Evolutionary conservation across 768 basidiomycete species (phyloP).

Genomic region (Trametes meyenii): DNA sequence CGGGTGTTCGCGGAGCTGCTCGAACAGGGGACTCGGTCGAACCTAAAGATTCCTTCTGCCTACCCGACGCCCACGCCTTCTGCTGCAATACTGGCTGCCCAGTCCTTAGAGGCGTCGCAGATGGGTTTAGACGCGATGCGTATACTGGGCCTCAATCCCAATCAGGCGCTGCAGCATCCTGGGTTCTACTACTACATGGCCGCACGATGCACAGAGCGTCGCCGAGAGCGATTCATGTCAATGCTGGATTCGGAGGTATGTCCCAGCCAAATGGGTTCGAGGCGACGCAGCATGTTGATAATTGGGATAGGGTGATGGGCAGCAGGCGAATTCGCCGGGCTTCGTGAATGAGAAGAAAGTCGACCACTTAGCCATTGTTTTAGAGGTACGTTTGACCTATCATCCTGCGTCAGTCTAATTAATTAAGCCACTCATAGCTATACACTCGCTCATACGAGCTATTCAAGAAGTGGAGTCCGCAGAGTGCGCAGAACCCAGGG

Average conservation of each 20-base stretch:
- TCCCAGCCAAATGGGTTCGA: neutral
- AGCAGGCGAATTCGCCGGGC: slow-evolving; percentile 55
- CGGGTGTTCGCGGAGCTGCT: slow-evolving; percentile 90
- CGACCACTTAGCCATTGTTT: slow-evolving; percentile 78
- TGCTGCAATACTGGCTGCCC: slow-evolving; percentile 31
- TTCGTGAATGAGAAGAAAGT: slow-evolving; percentile 91
- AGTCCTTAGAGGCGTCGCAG: slow-evolving; percentile 33
- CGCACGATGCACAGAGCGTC: slow-evolving; percentile 79
- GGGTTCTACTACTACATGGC: slow-evolving; percentile 93
- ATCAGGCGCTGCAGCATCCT: slow-evolving; percentile 83
- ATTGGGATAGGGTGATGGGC: neutral
- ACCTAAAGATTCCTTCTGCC: slow-evolving; percentile 63
- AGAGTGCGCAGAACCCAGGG: slow-evolving; percentile 56
- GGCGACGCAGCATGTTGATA: neutral
- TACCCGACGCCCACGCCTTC: slow-evolving; percentile 42
- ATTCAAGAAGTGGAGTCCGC: slow-evolving; percentile 75
- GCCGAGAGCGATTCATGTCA: slow-evolving; percentile 67
- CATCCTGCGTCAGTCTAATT: neutral
- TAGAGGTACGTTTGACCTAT: slow-evolving; percentile 61
- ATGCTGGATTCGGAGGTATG: slow-evolving; percentile 59
- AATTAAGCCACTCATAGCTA: slow-evolving; percentile 49
- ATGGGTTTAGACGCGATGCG: slow-evolving; percentile 63
- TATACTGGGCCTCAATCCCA: slow-evolving; percentile 74
- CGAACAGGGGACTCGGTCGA: slow-evolving; percentile 73
- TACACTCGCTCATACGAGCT: slow-evolving; percentile 94